A percentile compares a stretch with the other conserved stretches of the same genome.
phyloP scores from a whole-genome alignment of 345 rosid species.

The Camelina laxa region DNA sequence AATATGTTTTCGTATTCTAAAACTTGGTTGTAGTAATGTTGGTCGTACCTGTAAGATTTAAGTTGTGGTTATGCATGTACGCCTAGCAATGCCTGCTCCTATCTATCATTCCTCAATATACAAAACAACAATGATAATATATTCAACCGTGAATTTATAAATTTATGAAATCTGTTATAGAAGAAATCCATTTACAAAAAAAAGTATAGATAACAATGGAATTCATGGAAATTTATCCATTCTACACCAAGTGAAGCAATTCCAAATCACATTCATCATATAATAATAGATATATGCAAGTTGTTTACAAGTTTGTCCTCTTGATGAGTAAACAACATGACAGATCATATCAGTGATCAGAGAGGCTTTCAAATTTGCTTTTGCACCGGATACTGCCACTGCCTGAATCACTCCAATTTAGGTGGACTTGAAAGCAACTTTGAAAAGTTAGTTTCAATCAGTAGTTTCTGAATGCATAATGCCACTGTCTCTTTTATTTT shows the following conservation, averaged over 20 bases:
- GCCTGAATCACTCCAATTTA: slow-evolving; percentile 33
- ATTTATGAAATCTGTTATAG: neutral
- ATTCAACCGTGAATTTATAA: neutral
- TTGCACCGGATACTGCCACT: slow-evolving; percentile 21
- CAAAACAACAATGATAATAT: neutral
- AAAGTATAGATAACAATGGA: neutral
- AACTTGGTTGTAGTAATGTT: neutral
- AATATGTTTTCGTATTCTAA: neutral
- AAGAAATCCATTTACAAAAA: neutral
- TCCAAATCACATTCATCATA: slow-evolving; percentile 11
- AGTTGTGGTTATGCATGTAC: neutral
- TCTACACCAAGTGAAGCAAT: slow-evolving; percentile 9
- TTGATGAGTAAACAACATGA: slow-evolving; percentile 27
- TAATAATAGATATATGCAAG: slow-evolving; percentile 15
- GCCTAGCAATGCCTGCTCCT: neutral
- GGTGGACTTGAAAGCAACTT: slow-evolving; percentile 38
- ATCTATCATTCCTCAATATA: neutral
- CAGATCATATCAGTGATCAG: slow-evolving; percentile 36
- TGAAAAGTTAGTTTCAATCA: slow-evolving; percentile 19
- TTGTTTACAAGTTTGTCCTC: slow-evolving; percentile 12
- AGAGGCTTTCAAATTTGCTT: slow-evolving; percentile 30
- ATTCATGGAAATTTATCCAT: neutral
- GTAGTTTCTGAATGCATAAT: neutral
- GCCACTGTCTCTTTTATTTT: neutral
- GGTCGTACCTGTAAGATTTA: neutral